These are phyloP conservation scores for Metschnikowia lochheadii DNA, from an alignment of 805 yeast species.

Conservation along the genomic window DNA sequence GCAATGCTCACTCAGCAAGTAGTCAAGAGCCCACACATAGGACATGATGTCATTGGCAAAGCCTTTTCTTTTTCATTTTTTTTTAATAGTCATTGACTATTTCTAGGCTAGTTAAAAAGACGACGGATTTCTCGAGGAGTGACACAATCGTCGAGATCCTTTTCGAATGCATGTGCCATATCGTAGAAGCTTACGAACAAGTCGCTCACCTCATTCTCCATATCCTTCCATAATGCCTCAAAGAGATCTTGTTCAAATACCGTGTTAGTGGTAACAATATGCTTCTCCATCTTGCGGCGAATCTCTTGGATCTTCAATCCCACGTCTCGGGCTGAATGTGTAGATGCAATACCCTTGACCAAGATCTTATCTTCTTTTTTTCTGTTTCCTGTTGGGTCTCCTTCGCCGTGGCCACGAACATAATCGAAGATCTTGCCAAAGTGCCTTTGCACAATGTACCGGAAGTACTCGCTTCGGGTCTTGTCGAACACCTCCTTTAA, in stretches of 20 bases:
- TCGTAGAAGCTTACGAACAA: slow-evolving; percentile 52
- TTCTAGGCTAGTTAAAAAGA: slow-evolving; percentile 31
- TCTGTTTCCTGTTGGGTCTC: slow-evolving; percentile 47
- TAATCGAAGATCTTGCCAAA: slow-evolving; percentile 68
- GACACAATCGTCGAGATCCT: slow-evolving; percentile 48
- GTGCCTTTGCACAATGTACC: slow-evolving; percentile 36
- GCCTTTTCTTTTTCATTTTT: no score
- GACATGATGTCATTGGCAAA: neutral
- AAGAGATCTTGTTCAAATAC: slow-evolving; percentile 52
- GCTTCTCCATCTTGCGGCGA: slow-evolving; percentile 52
- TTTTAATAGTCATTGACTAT: no score
- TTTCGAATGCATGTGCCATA: slow-evolving; percentile 50
- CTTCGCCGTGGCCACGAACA: slow-evolving; percentile 57
- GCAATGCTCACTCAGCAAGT: neutral
- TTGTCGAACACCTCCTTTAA: slow-evolving; percentile 27
- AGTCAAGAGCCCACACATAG: no score
- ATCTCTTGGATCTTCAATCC: slow-evolving; percentile 50
- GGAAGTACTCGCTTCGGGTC: slow-evolving; percentile 31
- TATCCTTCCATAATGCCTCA: slow-evolving; percentile 63
- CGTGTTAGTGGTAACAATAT: slow-evolving; percentile 41
- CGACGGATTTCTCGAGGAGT: slow-evolving; percentile 54
- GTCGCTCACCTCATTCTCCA: slow-evolving; percentile 59
- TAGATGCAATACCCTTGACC: slow-evolving; percentile 51
- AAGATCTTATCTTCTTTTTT: slow-evolving; percentile 61
- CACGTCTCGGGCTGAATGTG: slow-evolving; percentile 58